Evolutionary conservation across 257 asterid genomes (phyloP).

Genomic region (Solanum sitiens): DNA sequence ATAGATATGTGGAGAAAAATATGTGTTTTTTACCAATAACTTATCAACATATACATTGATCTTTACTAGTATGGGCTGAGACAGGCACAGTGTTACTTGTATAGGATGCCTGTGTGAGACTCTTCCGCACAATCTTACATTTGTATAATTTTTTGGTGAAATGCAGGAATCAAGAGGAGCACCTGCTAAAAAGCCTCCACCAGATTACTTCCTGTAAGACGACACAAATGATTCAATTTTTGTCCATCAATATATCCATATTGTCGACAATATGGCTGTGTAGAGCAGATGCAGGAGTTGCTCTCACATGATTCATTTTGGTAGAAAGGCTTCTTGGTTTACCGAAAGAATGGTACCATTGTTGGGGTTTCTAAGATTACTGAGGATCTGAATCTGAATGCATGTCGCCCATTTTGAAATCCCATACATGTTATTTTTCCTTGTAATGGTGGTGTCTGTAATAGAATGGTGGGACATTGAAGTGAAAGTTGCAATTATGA

Average conservation of each 20-base stretch:
- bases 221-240: neutral
- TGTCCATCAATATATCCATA: neutral
- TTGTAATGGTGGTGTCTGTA: neutral
- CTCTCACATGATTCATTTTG: neutral
- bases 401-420: neutral
- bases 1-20: neutral
- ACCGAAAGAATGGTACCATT: neutral
- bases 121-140: neutral
- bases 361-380: neutral
- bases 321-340: neutral
- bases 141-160: neutral
- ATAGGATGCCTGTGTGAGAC: neutral
- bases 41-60: neutral
- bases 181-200: conserved; percentile 75
- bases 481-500: neutral
- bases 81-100: neutral
- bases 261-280: neutral
- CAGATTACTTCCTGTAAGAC: conserved; percentile 77
- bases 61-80: neutral
- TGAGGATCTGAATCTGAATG: neutral
- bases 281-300: neutral
- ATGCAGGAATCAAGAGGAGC: conserved; percentile 90
- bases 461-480: neutral
- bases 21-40: neutral
- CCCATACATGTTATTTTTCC: neutral